Base-by-base conservation (phyloP, 176 grass and related monocot species). In the Thalia dealbata region DNA sequence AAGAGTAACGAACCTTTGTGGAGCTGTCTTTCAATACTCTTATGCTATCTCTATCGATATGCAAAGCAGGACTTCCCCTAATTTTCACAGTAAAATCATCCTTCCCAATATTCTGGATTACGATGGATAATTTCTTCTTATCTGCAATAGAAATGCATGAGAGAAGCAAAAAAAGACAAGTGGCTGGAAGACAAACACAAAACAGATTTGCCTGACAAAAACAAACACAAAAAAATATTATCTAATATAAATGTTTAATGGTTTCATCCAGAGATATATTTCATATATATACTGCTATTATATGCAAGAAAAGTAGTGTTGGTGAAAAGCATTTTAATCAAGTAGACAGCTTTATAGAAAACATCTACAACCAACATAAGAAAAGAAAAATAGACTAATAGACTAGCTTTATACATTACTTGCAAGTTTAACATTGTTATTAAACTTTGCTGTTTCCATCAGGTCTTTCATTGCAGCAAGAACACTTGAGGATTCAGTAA, bases 31-130 rank as follows among this genome's bases (percentile, higher is more conserved):
- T 89, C 21, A 69, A 1, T 50, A 92, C 41, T 23, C 38, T 4
- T 64, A 75, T 68, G 28, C 26, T 35, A 19, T 22, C 75, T 8
- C 60, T 21, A 71, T 78, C 41, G 59, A 86, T 67, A 70, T 46
- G 1, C 55, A 81, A 58, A 79, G 50, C 67, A 52, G 79, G 71
- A 19, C 73, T 59, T 71, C 67, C 56, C 84, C 78, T 74, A 69
- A 91, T 21, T 43, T 74, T 28, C 38, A 91, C 58, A 0, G 43
- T 50, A 48, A 96, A 66, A 25, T 32, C 56, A 74, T 83, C 78
- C 69, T 86, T 59, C 8, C 79, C 81, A 43, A 73, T 67, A 80
- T 91, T 91, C 66, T 42, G 25, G 60, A 91, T 73, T 81, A 91
- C 0, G 76, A 91, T 38, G 72, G 52, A 79, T 60, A 85, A 23